phyloP scores from a whole-genome alignment of 2,329 filamentous ascomycete genomes.

The Cytospora piceicola region DNA sequence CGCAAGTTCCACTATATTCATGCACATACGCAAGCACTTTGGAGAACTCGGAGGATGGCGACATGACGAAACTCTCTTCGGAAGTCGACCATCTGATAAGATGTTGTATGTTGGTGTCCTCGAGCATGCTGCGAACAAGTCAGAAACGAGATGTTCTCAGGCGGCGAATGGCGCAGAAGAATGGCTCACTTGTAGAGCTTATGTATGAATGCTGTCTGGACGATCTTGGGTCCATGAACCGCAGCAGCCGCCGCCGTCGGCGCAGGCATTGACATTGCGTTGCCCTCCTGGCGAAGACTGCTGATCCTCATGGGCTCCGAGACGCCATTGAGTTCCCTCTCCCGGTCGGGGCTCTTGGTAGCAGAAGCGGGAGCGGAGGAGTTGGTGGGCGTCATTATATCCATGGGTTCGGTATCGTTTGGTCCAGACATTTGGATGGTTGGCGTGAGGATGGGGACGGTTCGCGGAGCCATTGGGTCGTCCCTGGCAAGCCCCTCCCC shows the following conservation, averaged over 20 bases:
- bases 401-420: constrained; percentile 63
- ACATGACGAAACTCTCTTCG: constrained; percentile 99
- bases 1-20: constrained; percentile 33
- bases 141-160: constrained; percentile 1
- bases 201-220: constrained; percentile 98
- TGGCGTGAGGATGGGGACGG: constrained; percentile 61
- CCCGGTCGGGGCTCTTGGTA: constrained; percentile 50
- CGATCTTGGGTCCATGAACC: constrained; percentile 92
- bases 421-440: constrained; percentile 63
- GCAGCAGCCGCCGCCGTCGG: constrained; percentile 68
- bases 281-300: constrained; percentile 43
- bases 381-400: constrained; percentile 59
- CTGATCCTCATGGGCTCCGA: constrained; percentile 42
- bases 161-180: background rate
- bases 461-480: constrained; percentile 55
- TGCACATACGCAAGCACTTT: constrained; percentile 89
- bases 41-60: constrained; percentile 93
- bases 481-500: constrained; percentile 43
- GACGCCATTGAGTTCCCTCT: constrained; percentile 45
- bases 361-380: constrained; percentile 48
- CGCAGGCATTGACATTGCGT: constrained; percentile 52
- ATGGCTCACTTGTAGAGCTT: constrained; percentile 89
- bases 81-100: constrained; percentile 94
- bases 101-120: constrained; percentile 90
- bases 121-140: constrained; percentile 78